These are phyloP conservation scores for Hydrangea macrophylla DNA, from an alignment of 148 eudicot species.

Conservation along the genomic window DNA sequence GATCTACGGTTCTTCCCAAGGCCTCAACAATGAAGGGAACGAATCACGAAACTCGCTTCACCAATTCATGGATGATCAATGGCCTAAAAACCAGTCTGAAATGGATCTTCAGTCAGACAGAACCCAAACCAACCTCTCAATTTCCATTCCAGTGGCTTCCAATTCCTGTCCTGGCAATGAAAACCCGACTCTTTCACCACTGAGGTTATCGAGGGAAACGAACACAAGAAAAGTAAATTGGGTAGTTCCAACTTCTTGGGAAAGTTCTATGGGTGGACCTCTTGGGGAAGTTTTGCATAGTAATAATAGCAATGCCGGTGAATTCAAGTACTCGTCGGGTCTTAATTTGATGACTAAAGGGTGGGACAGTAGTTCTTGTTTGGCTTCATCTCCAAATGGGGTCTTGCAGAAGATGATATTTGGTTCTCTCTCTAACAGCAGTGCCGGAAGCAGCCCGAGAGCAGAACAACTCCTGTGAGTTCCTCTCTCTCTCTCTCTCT, in stretches of 20 bases:
- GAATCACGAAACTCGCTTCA: constrained; percentile 21
- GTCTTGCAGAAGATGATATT: constrained; percentile 52
- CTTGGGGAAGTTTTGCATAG: constrained; percentile 67
- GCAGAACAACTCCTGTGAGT: constrained; percentile 21
- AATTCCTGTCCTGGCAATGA: constrained; percentile 48
- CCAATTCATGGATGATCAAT: constrained; percentile 53
- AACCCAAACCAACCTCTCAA: constrained; percentile 56
- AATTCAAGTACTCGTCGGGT: constrained; percentile 24
- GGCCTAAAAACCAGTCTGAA: constrained; percentile 34
- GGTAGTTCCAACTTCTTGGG: constrained; percentile 62
- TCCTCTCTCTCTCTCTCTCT: constrained; percentile 24
- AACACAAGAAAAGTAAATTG: constrained; percentile 32
- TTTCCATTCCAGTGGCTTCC: constrained; percentile 41
- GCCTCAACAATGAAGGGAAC: constrained; percentile 12
- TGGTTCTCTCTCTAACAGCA: constrained; percentile 56
- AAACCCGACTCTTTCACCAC: constrained; percentile 36
- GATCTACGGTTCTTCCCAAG: constrained; percentile 14
- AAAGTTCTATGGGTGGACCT: constrained; percentile 61
- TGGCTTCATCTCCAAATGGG: constrained; percentile 53
- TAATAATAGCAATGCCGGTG: constrained; percentile 22
- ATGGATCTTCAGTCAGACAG: constrained; percentile 20
- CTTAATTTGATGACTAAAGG: constrained; percentile 38
- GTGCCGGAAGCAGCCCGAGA: constrained; percentile 59
- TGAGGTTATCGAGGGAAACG: constrained; percentile 35
- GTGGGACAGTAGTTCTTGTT: constrained; percentile 33